Conservation (phyloP, 768 basidiomycete species). For the Fistulinella prunicolor region DNA sequence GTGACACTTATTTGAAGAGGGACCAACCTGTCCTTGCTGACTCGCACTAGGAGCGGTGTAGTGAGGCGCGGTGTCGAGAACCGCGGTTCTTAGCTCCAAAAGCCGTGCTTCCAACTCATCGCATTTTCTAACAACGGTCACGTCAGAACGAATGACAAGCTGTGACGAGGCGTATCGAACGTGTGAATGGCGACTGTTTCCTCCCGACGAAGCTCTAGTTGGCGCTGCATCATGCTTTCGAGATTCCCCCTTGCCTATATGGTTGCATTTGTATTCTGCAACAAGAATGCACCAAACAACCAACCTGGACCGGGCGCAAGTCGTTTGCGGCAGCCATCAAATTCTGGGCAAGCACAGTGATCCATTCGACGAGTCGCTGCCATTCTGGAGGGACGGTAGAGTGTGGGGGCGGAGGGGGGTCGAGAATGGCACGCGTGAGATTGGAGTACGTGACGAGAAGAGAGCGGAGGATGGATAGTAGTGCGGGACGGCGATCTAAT, state of each 20-base stretch:
- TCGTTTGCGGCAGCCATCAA: constrained; percentile 90
- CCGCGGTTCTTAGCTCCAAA: constrained; percentile 43
- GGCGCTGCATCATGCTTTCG: constrained; percentile 77
- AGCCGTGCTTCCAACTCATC: constrained; percentile 65
- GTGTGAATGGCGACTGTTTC: constrained; percentile 68
- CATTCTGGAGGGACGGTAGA: constrained; percentile 57
- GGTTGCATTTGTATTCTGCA: not conserved
- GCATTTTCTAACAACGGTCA: constrained; percentile 53
- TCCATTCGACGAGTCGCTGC: constrained; percentile 77
- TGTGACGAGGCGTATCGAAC: constrained; percentile 41
- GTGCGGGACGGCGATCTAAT: constrained; percentile 73
- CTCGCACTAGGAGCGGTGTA: not conserved
- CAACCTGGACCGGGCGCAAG: constrained; percentile 80
- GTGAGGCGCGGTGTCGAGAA: constrained; percentile 13
- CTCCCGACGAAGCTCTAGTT: constrained; percentile 68
- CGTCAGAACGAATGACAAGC: constrained; percentile 7
- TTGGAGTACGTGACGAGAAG: constrained; percentile 78
- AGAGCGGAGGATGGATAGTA: constrained; percentile 69
- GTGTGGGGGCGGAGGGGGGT: constrained; percentile 54
- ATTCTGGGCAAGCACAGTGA: constrained; percentile 77
- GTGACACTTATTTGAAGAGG: not conserved
- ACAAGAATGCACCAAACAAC: constrained; percentile 11
- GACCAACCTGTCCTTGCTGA: constrained; percentile 20
- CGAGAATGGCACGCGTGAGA: constrained; percentile 65
- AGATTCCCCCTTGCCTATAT: constrained; percentile 73